These are phyloP conservation scores for Tulasnella sp. DNA, from an alignment of 768 basidiomycete genomes.

Conservation along the genomic window DNA sequence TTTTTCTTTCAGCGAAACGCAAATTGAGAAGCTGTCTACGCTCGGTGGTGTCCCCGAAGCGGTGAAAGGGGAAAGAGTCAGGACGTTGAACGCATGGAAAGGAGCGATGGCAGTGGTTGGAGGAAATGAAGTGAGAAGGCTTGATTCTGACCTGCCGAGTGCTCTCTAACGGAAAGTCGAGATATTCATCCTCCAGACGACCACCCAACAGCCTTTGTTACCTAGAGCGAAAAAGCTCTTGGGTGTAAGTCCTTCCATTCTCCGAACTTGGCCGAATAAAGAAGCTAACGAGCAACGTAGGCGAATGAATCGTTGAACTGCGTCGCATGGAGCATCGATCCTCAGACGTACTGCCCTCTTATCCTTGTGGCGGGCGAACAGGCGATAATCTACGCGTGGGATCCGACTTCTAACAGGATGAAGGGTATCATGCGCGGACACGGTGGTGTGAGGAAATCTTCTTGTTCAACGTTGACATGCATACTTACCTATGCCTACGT, in stretches of 20 bases:
- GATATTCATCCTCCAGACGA: background rate
- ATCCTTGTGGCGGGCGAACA: background rate
- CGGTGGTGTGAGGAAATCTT: slow-evolving; percentile 2
- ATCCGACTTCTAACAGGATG: background rate
- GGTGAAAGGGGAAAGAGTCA: background rate
- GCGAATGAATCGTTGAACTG: background rate
- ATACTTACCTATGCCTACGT: background rate
- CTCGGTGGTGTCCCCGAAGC: background rate
- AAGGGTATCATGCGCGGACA: background rate
- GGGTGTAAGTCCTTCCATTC: background rate
- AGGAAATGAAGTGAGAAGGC: background rate
- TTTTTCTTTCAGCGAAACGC: background rate
- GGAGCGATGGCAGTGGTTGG: background rate
- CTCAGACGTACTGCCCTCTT: background rate
- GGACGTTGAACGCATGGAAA: background rate
- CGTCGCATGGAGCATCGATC: background rate
- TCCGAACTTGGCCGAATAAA: background rate
- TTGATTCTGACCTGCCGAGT: background rate
- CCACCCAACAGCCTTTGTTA: background rate
- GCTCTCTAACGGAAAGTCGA: background rate
- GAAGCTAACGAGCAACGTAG: background rate
- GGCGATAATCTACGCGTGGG: background rate
- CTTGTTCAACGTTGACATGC: background rate
- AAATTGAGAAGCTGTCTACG: background rate
- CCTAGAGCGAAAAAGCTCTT: background rate